Conservation (phyloP, 2,329 filamentous ascomycete genomes). For the Fusarium illudens region DNA sequence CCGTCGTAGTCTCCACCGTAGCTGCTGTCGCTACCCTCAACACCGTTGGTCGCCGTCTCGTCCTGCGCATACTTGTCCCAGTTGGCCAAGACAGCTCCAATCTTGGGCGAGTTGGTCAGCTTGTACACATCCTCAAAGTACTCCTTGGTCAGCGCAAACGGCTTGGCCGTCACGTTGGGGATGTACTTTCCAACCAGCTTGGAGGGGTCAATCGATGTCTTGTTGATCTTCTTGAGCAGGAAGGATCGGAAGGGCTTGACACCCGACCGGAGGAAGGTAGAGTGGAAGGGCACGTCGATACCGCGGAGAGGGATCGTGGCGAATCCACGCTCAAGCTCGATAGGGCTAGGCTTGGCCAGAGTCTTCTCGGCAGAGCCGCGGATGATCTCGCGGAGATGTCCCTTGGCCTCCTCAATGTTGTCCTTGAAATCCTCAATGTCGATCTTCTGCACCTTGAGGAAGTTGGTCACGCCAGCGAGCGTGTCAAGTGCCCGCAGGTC, state of each 20-base stretch:
- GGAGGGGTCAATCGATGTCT: conserved; percentile 95
- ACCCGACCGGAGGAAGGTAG: conserved; percentile 94
- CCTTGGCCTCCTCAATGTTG: conserved; percentile 90
- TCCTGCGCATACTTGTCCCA: conserved; percentile 76
- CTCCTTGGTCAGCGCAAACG: conserved; percentile 95
- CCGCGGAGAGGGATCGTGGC: conserved; percentile 96
- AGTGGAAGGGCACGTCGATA: conserved; percentile 99
- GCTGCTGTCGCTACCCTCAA: conserved; percentile 50
- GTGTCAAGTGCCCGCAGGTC: conserved; percentile 77
- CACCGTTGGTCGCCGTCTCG: conserved; percentile 49
- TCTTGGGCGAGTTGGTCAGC: conserved; percentile 84
- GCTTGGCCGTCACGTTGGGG: conserved; percentile 95
- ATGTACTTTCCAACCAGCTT: conserved; percentile 99
- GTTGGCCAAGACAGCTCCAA: conserved; percentile 84
- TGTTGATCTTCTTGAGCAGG: conserved; percentile 99
- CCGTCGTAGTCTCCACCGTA: conserved; percentile 54
- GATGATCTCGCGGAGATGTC: conserved; percentile 90
- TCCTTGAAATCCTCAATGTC: conserved; percentile 94
- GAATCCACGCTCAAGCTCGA: conserved; percentile 93
- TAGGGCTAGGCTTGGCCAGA: conserved; percentile 83
- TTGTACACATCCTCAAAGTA: conserved; percentile 99
- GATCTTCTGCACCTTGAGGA: conserved; percentile 95
- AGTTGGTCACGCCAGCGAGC: conserved; percentile 85
- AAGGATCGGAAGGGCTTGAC: conserved; percentile 99
- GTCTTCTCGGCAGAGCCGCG: conserved; percentile 87